These are phyloP conservation scores for Ocimum tenuiflorum DNA, from an alignment of 257 asterid species.

Conservation along the genomic window DNA sequence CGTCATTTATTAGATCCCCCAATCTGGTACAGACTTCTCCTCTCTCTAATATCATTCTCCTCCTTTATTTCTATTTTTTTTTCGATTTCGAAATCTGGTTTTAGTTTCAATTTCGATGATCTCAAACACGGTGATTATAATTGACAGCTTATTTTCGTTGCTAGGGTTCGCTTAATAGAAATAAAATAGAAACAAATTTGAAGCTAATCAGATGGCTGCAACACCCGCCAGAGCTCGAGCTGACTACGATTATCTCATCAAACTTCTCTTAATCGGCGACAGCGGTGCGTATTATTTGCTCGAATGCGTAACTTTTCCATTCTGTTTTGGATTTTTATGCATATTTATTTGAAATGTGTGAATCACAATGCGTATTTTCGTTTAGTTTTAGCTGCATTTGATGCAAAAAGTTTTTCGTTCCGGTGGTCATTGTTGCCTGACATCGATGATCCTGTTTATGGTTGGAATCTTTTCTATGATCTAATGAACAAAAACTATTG, in stretches of 20 bases:
- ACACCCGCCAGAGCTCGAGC: conserved; percentile 75
- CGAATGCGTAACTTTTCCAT: not conserved
- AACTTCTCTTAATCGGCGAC: conserved; percentile 67
- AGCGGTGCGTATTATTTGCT: conserved; percentile 37
- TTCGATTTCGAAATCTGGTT: conserved; percentile 15
- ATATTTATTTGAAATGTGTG: too few species aligned
- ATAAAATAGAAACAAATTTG: conserved; percentile 6
- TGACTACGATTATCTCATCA: conserved; percentile 63
- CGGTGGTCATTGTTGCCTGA: too few species aligned
- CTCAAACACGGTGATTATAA: not conserved
- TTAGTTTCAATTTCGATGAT: not conserved
- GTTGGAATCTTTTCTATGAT: too few species aligned
- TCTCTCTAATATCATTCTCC: conserved; percentile 8
- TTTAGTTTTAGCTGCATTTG: too few species aligned
- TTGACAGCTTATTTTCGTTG: conserved; percentile 13
- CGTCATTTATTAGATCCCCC: conserved; percentile 50
- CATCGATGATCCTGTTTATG: too few species aligned
- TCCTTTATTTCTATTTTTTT: not conserved
- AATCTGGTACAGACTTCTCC: conserved; percentile 37
- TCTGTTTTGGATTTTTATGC: too few species aligned
- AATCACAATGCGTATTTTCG: too few species aligned
- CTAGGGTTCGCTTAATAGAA: conserved; percentile 36
- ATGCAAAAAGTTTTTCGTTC: too few species aligned
- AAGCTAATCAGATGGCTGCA: conserved; percentile 53
- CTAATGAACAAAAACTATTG: too few species aligned